Evolutionary conservation across 108 stramenopile genomes (phyloP), one percentile per base, ranked within the genome.

Genomic region (Nitzschia palea): DNA sequence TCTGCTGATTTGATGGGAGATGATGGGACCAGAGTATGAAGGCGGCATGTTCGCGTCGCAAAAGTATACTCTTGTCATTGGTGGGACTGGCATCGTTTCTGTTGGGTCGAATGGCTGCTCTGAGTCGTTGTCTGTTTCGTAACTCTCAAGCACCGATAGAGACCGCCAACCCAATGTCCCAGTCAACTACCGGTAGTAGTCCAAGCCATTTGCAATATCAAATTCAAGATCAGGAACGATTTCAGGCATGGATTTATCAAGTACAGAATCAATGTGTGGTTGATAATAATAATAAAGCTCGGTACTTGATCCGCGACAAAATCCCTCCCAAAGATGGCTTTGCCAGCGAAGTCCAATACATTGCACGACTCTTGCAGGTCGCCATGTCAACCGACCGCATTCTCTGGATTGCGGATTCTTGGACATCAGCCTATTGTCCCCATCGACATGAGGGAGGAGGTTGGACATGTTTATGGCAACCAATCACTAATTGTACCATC

Each of bases 291-390:
- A 17, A 17, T 12, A 56, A 56, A 5, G 12, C 12, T 10, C 31
- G 33, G 23, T 60, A 34, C 37, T 60, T 37, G 36, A 43, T 60
- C 22, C 59, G 59, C 4, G 59, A 23, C 2, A 2, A 37, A 15
- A 60, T 60, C 32, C 62, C 44, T 12, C 62, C 44, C 45, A 63
- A 63, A 15, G 62, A 63, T 48, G 62, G 62, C 40, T 63, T 63
- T 32, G 62, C 62, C 9, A 63, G 62, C 42, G 62, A 63, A 48
- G 12, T 63, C 6, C 62, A 63, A 25, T 63, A 63, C 23, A 50
- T 63, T 14, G 18, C 62, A n/a, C 26, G 62, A 9, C 28, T 63
- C 14, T 22, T 63, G 1, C 62, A 63, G 48, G 42, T 32, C 15
- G 28, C 62, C 27, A 29, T 63, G 0, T 63, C 62, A 1, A 63